Evolutionary conservation across 148 eudicot genomes (phyloP).

Genomic region (Chenopodium formosanum): DNA sequence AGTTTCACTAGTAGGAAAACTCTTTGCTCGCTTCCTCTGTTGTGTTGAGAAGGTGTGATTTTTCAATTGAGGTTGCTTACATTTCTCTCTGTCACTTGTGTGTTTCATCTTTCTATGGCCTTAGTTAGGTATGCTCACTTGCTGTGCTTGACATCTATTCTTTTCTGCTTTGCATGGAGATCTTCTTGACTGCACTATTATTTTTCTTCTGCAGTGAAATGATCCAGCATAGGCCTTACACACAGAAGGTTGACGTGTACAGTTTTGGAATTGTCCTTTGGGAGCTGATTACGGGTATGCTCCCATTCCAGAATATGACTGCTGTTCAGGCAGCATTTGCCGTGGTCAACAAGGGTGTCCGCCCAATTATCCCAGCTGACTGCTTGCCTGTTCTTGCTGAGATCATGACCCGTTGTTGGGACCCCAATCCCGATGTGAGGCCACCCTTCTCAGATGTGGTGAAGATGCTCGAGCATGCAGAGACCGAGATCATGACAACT

Average conservation of each 20-base stretch:
- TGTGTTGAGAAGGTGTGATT: background rate
- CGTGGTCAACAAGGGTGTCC: constrained; percentile 89
- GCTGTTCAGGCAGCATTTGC: constrained; percentile 99
- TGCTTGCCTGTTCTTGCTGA: constrained; percentile 76
- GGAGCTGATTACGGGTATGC: constrained; percentile 93
- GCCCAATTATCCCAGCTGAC: constrained; percentile 68
- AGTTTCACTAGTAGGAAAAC: background rate
- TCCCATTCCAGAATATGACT: constrained; percentile 93
- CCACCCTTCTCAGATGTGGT: constrained; percentile 81
- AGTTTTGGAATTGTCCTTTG: constrained; percentile 97
- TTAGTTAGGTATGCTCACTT: background rate
- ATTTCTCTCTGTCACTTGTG: background rate
- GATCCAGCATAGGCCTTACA: constrained; percentile 98
- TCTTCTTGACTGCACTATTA: constrained; percentile 27
- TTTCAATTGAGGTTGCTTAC: background rate
- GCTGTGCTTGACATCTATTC: background rate
- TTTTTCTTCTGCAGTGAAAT: constrained; percentile 62
- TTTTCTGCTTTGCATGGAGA: constrained; percentile 3
- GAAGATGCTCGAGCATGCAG: constrained; percentile 84
- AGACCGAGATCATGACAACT: constrained; percentile 81
- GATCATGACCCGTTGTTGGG: constrained; percentile 98
- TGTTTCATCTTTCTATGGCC: background rate
- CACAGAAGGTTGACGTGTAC: constrained; percentile 92
- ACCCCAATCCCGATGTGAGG: constrained; percentile 71
- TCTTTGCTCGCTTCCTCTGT: background rate